These are phyloP conservation scores for Naegleria lovaniensis DNA, from an alignment of 208 protist species.

Conservation along the genomic window DNA sequence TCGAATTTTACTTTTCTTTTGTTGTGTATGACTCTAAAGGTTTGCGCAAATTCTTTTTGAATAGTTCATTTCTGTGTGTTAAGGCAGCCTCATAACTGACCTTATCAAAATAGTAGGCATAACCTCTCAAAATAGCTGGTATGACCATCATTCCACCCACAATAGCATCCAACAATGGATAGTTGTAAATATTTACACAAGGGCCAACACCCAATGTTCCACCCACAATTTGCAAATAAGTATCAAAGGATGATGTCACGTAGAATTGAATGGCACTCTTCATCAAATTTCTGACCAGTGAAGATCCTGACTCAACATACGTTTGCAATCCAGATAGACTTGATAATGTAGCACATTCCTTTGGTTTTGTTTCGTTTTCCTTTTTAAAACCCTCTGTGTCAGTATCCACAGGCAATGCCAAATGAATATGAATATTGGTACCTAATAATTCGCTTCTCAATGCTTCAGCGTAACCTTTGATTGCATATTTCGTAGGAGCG, in stretches of 20 bases:
- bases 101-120: neutral
- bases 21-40: too few relatives aligned
- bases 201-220: neutral
- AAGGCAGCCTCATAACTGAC: neutral
- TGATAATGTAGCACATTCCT: neutral
- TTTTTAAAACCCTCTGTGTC: slow-evolving; percentile 65
- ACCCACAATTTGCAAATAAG: neutral
- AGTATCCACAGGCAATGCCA: slow-evolving; percentile 70
- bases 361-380: slow-evolving; percentile 67
- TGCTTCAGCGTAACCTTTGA: slow-evolving; percentile 71
- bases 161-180: neutral
- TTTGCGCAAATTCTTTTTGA: neutral
- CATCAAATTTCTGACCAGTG: neutral
- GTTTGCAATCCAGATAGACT: neutral
- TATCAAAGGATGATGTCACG: neutral
- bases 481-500: slow-evolving; percentile 66
- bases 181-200: neutral
- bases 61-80: neutral
- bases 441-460: slow-evolving; percentile 72
- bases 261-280: neutral
- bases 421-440: slow-evolving; percentile 65
- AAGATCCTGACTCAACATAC: neutral
- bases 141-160: neutral
- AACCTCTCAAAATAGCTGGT: neutral
- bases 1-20: too few relatives aligned